These are phyloP conservation scores for Ustilago nuda DNA, from an alignment of 1,284 basidiomycete genomes.

Conservation along the genomic window DNA sequence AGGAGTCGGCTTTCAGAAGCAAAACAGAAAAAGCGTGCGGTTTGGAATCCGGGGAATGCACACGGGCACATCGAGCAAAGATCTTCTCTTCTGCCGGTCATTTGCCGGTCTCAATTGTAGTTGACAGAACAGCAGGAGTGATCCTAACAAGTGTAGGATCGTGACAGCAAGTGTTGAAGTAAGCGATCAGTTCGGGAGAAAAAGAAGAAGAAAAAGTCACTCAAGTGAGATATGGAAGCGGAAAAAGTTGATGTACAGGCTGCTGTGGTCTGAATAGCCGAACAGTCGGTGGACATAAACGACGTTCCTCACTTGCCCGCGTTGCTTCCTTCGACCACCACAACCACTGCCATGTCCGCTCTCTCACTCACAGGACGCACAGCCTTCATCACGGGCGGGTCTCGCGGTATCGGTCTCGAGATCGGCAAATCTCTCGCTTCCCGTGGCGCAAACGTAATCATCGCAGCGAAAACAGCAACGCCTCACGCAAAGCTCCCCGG, in stretches of 20 bases:
- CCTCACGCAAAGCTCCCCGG: conserved; percentile 65
- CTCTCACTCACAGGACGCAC: conserved; percentile 32
- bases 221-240: no score
- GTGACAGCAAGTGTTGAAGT: no score
- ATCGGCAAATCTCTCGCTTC: conserved; percentile 56
- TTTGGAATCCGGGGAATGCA: neutral
- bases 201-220: no score
- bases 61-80: neutral
- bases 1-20: neutral
- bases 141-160: no score
- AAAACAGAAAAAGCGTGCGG: neutral
- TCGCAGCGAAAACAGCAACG: conserved; percentile 56
- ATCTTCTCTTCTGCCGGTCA: neutral
- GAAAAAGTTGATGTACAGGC: neutral
- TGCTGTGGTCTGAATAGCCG: no score
- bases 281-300: no score
- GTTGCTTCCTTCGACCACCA: neutral
- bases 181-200: no score
- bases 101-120: neutral
- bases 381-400: conserved; percentile 58
- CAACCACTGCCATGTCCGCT: conserved; percentile 14
- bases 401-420: conserved; percentile 61
- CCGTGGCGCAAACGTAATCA: conserved; percentile 60
- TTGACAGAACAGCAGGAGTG: neutral
- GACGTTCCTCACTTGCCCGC: neutral